A percentile compares a stretch with the other conserved stretches of the same genome.
Conservation (phyloP, 2,329 filamentous ascomycete species). For the Botrytis fragariae region DNA sequence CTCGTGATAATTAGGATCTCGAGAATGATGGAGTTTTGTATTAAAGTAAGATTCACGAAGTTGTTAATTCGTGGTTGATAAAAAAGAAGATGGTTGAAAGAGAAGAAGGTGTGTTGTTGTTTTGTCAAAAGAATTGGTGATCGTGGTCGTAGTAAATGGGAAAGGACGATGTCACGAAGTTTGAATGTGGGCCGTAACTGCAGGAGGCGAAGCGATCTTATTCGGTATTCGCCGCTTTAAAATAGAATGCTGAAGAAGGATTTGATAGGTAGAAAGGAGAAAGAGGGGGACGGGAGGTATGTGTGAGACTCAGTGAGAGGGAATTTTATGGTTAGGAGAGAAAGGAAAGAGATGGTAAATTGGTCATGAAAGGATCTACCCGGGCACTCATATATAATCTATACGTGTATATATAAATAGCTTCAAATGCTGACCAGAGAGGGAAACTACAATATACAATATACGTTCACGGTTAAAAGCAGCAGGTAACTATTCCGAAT, state of each 20-base stretch:
- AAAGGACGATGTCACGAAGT: constrained; percentile 21
- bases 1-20: constrained; percentile 18
- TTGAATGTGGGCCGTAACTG: constrained; percentile 21
- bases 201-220: constrained; percentile 22
- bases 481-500: constrained; percentile 16
- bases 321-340: not conserved
- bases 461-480: constrained; percentile 10
- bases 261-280: constrained; percentile 7
- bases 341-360: not conserved
- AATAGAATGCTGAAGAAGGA: constrained; percentile 11
- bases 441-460: not conserved
- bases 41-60: constrained; percentile 19
- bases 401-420: not conserved
- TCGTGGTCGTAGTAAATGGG: constrained; percentile 23
- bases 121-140: constrained; percentile 22
- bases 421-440: not conserved
- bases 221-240: constrained; percentile 20
- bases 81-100: constrained; percentile 18
- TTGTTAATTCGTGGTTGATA: constrained; percentile 21
- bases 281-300: not conserved
- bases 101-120: constrained; percentile 18
- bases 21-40: constrained; percentile 15
- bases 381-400: not conserved
- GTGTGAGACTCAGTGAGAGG: not conserved
- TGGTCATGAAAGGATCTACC: not conserved